Conservation (phyloP, 495 filamentous ascomycete species). For the Hyaloscypha bicolor region DNA sequence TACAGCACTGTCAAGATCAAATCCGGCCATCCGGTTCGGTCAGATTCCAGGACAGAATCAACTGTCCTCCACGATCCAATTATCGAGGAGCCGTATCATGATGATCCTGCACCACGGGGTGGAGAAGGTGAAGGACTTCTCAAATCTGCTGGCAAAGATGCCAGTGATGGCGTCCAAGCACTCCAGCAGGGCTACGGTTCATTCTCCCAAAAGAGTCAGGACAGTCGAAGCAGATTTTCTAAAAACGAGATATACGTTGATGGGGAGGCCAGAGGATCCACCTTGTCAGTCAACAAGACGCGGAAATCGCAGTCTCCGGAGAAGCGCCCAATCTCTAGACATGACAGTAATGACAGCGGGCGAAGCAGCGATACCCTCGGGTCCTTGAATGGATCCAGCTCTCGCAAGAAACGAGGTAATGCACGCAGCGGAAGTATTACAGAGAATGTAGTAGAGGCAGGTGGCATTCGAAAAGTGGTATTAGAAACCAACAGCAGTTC, state of each 20-base stretch:
- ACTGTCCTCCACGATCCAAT: conserved; percentile 15
- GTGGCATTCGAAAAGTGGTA: conserved; percentile 83
- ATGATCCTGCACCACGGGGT: conserved; percentile 39
- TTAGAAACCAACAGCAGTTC: conserved; percentile 43
- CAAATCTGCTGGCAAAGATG: conserved; percentile 48
- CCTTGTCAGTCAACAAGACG: background rate
- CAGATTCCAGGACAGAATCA: conserved; percentile 17
- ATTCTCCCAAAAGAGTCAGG: conserved; percentile 13
- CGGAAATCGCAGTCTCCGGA: conserved; percentile 5
- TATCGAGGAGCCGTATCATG: conserved; percentile 29
- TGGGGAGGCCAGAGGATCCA: conserved; percentile 5
- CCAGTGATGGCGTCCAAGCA: conserved; percentile 71
- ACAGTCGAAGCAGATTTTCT: background rate
- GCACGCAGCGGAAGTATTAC: conserved; percentile 87
- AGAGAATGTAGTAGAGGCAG: conserved; percentile 80
- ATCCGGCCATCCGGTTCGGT: conserved; percentile 43
- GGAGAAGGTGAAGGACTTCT: conserved; percentile 57
- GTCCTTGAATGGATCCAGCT: conserved; percentile 43
- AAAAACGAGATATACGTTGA: background rate
- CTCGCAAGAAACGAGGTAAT: conserved; percentile 47
- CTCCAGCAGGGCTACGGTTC: conserved; percentile 69
- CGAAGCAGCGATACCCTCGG: conserved; percentile 44
- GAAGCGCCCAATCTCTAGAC: background rate
- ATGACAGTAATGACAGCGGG: conserved; percentile 42
- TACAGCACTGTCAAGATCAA: conserved; percentile 93